phyloP scores from a whole-genome alignment of 2,329 filamentous ascomycete species.

The Akanthomyces lecanii region DNA sequence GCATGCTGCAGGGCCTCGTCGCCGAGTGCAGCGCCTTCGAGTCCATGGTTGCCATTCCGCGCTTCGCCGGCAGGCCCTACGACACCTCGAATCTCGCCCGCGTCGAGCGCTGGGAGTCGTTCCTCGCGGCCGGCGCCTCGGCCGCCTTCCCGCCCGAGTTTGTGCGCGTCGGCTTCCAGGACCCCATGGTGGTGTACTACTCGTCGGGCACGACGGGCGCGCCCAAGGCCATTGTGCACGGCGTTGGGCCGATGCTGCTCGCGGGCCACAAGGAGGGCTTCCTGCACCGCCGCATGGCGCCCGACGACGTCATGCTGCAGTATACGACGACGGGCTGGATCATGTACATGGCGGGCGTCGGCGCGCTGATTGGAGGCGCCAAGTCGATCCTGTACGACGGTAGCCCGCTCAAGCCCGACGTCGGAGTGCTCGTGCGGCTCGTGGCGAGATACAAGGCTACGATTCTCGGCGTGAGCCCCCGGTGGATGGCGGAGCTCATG shows the following conservation, averaged over 20 bases:
- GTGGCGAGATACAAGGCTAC: conserved; percentile 62
- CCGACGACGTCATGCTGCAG: conserved; percentile 45
- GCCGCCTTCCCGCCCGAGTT: conserved; percentile 43
- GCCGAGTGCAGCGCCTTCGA: conserved; percentile 55
- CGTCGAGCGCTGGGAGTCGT: conserved; percentile 42
- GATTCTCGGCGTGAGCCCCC: conserved; percentile 69
- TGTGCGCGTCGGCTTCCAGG: conserved; percentile 61
- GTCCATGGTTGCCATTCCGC: conserved; percentile 60
- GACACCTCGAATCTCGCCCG: conserved; percentile 52
- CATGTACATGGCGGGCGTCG: conserved; percentile 69
- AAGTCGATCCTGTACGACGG: conserved; percentile 75
- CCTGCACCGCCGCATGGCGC: conserved; percentile 42
- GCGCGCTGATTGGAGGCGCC: conserved; percentile 55
- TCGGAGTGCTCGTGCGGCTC: conserved; percentile 58
- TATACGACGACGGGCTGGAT: conserved; percentile 78
- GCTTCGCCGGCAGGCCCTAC: conserved; percentile 51
- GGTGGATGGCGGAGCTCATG: conserved; percentile 71
- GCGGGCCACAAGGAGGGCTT: conserved; percentile 54
- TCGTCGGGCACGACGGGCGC: conserved; percentile 77
- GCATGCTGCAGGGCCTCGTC: conserved; percentile 63
- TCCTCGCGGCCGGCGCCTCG: conserved; percentile 34
- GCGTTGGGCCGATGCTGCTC: conserved; percentile 60
- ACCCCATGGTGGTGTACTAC: conserved; percentile 75
- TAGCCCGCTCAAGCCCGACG: conserved; percentile 70
- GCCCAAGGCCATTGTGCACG: conserved; percentile 84